Percentiles rank a stretch among this genome's conserved stretches.
These are phyloP conservation scores for Fusarium sambucinum DNA, from an alignment of 2,329 filamentous ascomycete genomes.

Conservation along the genomic window DNA sequence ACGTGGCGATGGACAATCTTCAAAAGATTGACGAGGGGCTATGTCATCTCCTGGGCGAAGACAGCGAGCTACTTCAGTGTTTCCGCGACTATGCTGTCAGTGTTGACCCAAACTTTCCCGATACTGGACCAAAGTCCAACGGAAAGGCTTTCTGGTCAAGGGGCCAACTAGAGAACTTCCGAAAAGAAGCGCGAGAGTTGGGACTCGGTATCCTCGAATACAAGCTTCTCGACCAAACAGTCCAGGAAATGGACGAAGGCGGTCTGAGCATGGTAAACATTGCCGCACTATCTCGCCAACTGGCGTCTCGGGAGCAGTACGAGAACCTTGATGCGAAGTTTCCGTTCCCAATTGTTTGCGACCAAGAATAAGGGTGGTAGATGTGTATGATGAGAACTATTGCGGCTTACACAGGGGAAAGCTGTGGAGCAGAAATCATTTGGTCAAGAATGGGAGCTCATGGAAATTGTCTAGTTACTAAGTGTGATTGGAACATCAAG, in stretches of 20 bases:
- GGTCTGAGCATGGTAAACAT: not conserved
- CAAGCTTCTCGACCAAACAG: not conserved
- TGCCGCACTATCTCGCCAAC: fast-evolving
- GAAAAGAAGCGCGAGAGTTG: not conserved
- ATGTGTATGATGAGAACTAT: not conserved
- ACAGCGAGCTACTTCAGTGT: not conserved
- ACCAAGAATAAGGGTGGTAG: not conserved
- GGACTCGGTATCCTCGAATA: not conserved
- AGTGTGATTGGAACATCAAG: not conserved
- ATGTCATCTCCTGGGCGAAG: not conserved
- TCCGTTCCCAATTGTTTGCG: fast-evolving
- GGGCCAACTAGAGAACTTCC: not conserved
- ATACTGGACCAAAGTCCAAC: not conserved
- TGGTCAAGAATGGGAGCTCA: not conserved
- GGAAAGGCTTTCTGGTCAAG: not conserved
- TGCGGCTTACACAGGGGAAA: not conserved
- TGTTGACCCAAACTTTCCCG: not conserved
- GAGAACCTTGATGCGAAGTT: fast-evolving
- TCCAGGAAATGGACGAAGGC: not conserved
- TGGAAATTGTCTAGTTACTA: not conserved
- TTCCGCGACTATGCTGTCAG: not conserved
- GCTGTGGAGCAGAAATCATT: not conserved
- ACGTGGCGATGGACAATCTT: not conserved
- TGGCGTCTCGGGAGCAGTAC: not conserved
- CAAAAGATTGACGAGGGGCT: not conserved